Conservation (phyloP, 345 rosid species). For the Excoecaria agallocha region DNA sequence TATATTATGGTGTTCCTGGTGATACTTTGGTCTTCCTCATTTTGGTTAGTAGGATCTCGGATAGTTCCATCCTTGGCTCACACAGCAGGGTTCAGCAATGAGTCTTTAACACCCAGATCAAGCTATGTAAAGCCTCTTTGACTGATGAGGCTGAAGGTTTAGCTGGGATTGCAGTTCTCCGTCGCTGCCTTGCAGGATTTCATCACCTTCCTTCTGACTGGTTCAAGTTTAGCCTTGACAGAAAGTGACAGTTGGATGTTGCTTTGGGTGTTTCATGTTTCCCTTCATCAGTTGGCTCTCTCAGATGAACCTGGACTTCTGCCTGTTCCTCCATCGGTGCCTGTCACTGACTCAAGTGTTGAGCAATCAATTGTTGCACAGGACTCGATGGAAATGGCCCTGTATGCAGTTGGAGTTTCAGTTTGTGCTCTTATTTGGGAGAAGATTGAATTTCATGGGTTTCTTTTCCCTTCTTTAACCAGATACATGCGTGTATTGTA, state of each 20-base stretch:
- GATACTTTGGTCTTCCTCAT: neutral
- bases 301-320: slow-evolving; percentile 68
- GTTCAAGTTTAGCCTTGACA: slow-evolving; percentile 69
- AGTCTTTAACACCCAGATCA: slow-evolving; percentile 70
- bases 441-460: slow-evolving; percentile 87
- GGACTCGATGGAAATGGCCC: slow-evolving; percentile 81
- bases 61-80: neutral
- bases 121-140: slow-evolving; percentile 79
- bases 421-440: slow-evolving; percentile 90
- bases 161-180: slow-evolving; percentile 79
- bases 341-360: slow-evolving; percentile 72
- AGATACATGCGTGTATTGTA: slow-evolving; percentile 92
- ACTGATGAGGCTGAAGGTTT: slow-evolving; percentile 89
- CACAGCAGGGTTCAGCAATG: neutral
- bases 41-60: neutral
- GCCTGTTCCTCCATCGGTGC: slow-evolving; percentile 69
- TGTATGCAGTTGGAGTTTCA: slow-evolving; percentile 75
- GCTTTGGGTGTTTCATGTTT: slow-evolving; percentile 79
- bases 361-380: slow-evolving; percentile 86
- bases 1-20: neutral
- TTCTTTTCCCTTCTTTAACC: slow-evolving; percentile 85
- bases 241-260: slow-evolving; percentile 77
- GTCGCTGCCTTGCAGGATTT: slow-evolving; percentile 72
- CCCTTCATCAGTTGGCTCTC: slow-evolving; percentile 78
- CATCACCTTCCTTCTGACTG: slow-evolving; percentile 74